Conservation (phyloP, 1,284 basidiomycete species). For the Hymenochaete sp. region DNA sequence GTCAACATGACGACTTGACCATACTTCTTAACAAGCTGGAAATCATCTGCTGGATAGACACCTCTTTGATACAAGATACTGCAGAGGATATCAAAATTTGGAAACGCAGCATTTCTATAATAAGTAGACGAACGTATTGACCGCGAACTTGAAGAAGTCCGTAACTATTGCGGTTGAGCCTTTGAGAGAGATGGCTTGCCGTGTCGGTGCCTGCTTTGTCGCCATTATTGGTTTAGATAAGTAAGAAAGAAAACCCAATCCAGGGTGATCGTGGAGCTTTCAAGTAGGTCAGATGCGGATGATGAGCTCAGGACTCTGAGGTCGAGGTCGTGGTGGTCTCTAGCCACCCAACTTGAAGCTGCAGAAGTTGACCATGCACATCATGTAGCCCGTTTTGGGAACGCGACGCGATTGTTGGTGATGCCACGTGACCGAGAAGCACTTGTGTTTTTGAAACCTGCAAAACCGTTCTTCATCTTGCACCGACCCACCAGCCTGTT, state of each 20-base stretch:
- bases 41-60: constrained; percentile 97
- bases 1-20: constrained; percentile 94
- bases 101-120: constrained; percentile 14
- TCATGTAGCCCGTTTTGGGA: too few relatives aligned
- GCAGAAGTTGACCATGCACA: too few relatives aligned
- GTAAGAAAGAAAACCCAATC: too few relatives aligned
- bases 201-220: constrained; percentile 54
- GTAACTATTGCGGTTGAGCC: constrained; percentile 94
- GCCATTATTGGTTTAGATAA: too few relatives aligned
- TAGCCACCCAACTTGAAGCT: too few relatives aligned
- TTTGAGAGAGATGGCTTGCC: constrained; percentile 85
- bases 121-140: constrained; percentile 68
- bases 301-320: too few relatives aligned
- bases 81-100: constrained; percentile 11
- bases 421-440: constrained; percentile 11
- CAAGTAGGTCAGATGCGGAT: too few relatives aligned
- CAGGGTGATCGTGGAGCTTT: too few relatives aligned
- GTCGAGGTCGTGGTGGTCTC: too few relatives aligned
- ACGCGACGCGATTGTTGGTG: constrained; percentile 6
- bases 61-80: constrained; percentile 96
- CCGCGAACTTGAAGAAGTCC: constrained; percentile 98
- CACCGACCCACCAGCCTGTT: too few relatives aligned
- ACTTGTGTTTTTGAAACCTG: too few relatives aligned
- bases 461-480: too few relatives aligned
- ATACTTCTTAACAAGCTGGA: constrained; percentile 99